A percentile compares a stretch with the other conserved stretches of the same genome.
Conservation (phyloP, 768 basidiomycete genomes). For the Suillus alpinus region DNA sequence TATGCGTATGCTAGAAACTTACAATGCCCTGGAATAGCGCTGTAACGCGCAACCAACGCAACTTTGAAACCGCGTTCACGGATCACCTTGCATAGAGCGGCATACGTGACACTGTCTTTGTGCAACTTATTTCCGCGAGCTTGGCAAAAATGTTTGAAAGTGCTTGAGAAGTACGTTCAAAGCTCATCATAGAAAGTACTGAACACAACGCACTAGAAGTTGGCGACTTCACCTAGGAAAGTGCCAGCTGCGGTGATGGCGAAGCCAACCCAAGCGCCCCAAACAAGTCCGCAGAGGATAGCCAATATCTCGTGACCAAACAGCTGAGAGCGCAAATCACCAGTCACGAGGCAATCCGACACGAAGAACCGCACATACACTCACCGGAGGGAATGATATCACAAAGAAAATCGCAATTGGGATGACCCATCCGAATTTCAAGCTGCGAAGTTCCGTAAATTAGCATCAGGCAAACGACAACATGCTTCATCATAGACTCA, state of each 20-base stretch:
- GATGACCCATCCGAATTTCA: conserved; percentile 61
- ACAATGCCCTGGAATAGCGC: conserved; percentile 85
- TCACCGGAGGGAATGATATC: conserved; percentile 73
- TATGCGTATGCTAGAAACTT: conserved; percentile 19
- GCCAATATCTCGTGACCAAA: conserved; percentile 89
- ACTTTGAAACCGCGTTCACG: conserved; percentile 82
- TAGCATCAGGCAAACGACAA: background rate
- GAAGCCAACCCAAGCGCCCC: conserved; percentile 80
- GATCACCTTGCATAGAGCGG: conserved; percentile 58
- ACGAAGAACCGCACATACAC: conserved; percentile 19
- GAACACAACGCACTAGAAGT: conserved; percentile 59
- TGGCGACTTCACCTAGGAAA: conserved; percentile 78
- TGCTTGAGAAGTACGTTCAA: conserved; percentile 35
- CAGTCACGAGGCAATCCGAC: background rate
- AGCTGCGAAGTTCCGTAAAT: conserved; percentile 25
- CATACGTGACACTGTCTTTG: conserved; percentile 42
- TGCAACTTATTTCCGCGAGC: conserved; percentile 67
- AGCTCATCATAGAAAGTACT: background rate
- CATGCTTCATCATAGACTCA: conserved; percentile 9
- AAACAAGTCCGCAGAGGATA: conserved; percentile 77
- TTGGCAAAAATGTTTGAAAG: conserved; percentile 76
- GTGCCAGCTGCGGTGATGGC: conserved; percentile 77
- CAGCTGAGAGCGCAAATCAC: conserved; percentile 39
- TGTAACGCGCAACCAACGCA: conserved; percentile 64
- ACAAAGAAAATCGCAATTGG: conserved; percentile 75